A percentile compares a stretch with the other conserved stretches of the same genome.
phyloP scores from a whole-genome alignment of 768 basidiomycete genomes.

The Serpula lacrymans region DNA sequence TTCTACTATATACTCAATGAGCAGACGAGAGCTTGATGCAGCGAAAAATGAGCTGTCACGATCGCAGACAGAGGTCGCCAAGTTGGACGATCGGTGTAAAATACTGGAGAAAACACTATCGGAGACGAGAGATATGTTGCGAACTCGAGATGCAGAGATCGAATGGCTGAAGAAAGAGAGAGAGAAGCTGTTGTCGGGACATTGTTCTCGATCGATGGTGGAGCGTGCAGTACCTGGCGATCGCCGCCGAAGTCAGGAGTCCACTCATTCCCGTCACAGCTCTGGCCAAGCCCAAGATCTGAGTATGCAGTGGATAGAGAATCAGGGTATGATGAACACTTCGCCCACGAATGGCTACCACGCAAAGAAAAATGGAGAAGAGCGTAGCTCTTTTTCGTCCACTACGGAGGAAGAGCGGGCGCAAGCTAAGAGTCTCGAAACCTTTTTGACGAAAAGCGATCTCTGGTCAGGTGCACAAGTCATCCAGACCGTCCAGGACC shows the following conservation, averaged over 20 bases:
- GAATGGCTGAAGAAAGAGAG: slow-evolving; percentile 46
- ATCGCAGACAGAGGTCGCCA: slow-evolving; percentile 49
- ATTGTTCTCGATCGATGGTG: slow-evolving; percentile 14
- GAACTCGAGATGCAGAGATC: slow-evolving; percentile 56
- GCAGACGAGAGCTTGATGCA: slow-evolving; percentile 53
- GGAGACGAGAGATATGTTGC: slow-evolving; percentile 60
- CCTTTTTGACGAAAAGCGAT: slow-evolving; percentile 72
- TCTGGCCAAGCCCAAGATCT: slow-evolving; percentile 26
- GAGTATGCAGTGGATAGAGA: slow-evolving; percentile 31
- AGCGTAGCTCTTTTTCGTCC: slow-evolving; percentile 4
- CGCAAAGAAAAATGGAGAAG: slow-evolving; percentile 10
- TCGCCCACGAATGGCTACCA: slow-evolving; percentile 13
- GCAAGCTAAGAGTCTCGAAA: slow-evolving; percentile 54
- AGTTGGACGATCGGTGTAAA: slow-evolving; percentile 60
- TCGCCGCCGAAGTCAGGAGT: slow-evolving; percentile 26
- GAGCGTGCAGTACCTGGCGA: slow-evolving; percentile 23
- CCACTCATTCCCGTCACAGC: slow-evolving; percentile 24
- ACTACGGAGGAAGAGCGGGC: slow-evolving; percentile 52
- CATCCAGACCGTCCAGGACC: slow-evolving; percentile 73
- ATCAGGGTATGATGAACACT: slow-evolving; percentile 12
- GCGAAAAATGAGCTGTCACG: slow-evolving; percentile 54
- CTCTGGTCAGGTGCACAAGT: slow-evolving; percentile 74
- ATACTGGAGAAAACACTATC: slow-evolving; percentile 59
- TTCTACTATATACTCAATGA: slow-evolving; percentile 39
- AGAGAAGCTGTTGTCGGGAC: slow-evolving; percentile 25